These are phyloP conservation scores for Emergomyces pasteurianus DNA, from an alignment of 2,329 filamentous ascomycete species.

Conservation along the genomic window DNA sequence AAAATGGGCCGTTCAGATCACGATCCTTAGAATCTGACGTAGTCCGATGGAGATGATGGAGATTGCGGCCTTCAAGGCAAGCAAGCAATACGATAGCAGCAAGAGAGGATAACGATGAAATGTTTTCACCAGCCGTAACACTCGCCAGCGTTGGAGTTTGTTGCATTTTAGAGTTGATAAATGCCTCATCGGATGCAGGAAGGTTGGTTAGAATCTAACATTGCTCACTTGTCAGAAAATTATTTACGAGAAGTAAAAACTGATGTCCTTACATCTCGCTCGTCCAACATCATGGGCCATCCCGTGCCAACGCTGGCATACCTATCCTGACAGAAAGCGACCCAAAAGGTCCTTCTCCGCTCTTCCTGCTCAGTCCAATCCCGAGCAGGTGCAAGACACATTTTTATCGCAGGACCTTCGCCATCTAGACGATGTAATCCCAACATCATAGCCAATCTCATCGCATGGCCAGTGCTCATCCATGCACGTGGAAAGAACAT, in stretches of 20 bases:
- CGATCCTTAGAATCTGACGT: conserved; percentile 68
- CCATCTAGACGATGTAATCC: conserved; percentile 81
- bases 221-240: not conserved
- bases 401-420: conserved; percentile 74
- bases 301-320: conserved; percentile 94
- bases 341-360: conserved; percentile 85
- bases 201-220: conserved; percentile 65
- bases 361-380: conserved; percentile 96
- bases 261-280: conserved; percentile 53
- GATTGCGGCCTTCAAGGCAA: conserved; percentile 80
- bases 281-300: conserved; percentile 91
- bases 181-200: conserved; percentile 74
- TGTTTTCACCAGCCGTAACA: conserved; percentile 51
- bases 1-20: conserved; percentile 87
- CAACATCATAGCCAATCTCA: conserved; percentile 83
- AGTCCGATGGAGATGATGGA: conserved; percentile 81
- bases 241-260: conserved; percentile 12
- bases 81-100: conserved; percentile 73
- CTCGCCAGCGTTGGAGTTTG: conserved; percentile 53
- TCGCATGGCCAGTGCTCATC: conserved; percentile 75
- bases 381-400: conserved; percentile 70
- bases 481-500: conserved; percentile 96
- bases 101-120: conserved; percentile 61
- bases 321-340: conserved; percentile 78
- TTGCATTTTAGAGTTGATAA: conserved; percentile 64